Base-by-base conservation (phyloP, 331 rosid genomes). In the Rhamnella rubrinervis region DNA sequence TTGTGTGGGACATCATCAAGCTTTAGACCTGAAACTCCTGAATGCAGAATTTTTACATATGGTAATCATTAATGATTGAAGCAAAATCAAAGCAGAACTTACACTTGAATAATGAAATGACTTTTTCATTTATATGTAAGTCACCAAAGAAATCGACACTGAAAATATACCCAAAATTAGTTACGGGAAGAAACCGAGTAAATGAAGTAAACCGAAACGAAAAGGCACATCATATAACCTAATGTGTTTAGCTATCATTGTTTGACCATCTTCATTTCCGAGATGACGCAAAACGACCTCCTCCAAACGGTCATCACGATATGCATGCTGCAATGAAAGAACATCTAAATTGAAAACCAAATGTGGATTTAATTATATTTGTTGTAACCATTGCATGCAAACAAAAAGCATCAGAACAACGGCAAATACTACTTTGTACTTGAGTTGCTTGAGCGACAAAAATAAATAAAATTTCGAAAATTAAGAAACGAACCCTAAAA, bases 101-200 rank as follows among this genome's bases (percentile, higher is more conserved):
- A 85, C 93, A 65, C 67, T 53, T 56, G 69, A 65, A 41, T 59
- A 66, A 60, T 12, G 62, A 39, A 73, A 59, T 8, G 71, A 40
- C 67, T 0, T 23, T 74, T 81, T 93, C 89, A 91, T 69, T 89
- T 82, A 95, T 77, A 74, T 75, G 93, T 88, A 95, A 74, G 67
- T 78, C 86, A 59, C 87, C 77, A 63, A 95, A 85, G 80, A 91
- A 87, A 79, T 91, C 97, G 97, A 91, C 77, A 95, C 99, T 95
- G 96, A 67, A 75, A 28, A 28, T 28, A 51, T 44, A 70, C 35
- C 81, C 76, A 23, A 64, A 64, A 61, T 67, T 63, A 60, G 77
- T 75, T 6, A n/a, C 51, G 28, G 66, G 25, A 25, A 28, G 19
- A n/a, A 59, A 10, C 10, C 21, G 65, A 7, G 40, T 37, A 55